Percentiles rank a stretch among this genome's conserved stretches.
These are phyloP conservation scores for Suhomyces maxii DNA, from an alignment of 1,139 yeast genomes.

Conservation along the genomic window DNA sequence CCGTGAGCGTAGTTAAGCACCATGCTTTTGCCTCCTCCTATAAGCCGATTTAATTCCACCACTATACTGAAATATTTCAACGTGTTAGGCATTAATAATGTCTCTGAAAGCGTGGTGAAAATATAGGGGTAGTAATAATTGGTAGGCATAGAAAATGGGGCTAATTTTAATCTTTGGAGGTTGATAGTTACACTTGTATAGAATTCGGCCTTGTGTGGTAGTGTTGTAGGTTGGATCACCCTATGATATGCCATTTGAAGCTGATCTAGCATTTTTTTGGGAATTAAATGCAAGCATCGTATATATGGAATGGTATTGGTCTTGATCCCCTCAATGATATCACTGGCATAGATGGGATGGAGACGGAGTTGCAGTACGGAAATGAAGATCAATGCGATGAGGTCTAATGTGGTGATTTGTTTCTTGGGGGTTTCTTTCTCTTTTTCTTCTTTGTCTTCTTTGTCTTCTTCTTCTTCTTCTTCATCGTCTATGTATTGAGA, in stretches of 20 bases:
- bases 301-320: conserved; percentile 41
- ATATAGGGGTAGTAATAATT: conserved; percentile 38
- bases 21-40: conserved; percentile 5
- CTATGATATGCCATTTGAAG: conserved; percentile 27
- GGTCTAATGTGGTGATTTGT: conserved; percentile 21
- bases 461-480: neutral
- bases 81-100: conserved; percentile 32
- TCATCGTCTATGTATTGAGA: conserved; percentile 37
- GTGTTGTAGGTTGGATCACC: conserved; percentile 28
- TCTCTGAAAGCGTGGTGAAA: conserved; percentile 27
- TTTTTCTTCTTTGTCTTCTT: conserved; percentile 23
- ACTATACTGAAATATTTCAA: conserved; percentile 29
- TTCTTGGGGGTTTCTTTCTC: neutral
- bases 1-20: neutral
- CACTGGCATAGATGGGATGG: conserved; percentile 39
- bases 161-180: conserved; percentile 7
- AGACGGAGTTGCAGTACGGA: conserved; percentile 34
- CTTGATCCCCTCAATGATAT: conserved; percentile 31
- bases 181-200: conserved; percentile 18
- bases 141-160: conserved; percentile 15
- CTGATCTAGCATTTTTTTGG: conserved; percentile 21
- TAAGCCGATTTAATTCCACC: conserved; percentile 12
- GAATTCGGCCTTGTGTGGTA: conserved; percentile 31
- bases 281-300: conserved; percentile 31
- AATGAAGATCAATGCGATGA: conserved; percentile 38